Evolutionary conservation across 495 filamentous ascomycete species (phyloP).

Genomic region (Halenospora varia): DNA sequence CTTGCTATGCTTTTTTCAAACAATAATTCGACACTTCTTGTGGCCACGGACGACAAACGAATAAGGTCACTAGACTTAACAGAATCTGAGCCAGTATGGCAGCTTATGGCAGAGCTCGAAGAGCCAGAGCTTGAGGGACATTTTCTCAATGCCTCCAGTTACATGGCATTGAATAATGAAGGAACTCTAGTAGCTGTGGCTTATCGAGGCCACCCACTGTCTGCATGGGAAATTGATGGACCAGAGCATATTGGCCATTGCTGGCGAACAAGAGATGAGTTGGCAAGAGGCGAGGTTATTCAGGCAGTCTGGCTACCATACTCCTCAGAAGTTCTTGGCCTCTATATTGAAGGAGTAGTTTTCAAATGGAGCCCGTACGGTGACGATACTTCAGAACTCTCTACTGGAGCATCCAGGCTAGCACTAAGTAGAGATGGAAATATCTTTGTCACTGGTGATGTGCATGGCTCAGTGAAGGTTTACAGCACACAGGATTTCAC

Average conservation of each 20-base stretch:
- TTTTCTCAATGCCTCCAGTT: too few species aligned
- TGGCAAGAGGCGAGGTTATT: too few species aligned
- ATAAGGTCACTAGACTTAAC: background rate
- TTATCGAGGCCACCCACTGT: too few species aligned
- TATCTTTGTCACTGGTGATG: slow-evolving; percentile 17
- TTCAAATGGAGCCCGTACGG: background rate
- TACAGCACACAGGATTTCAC: slow-evolving; percentile 15
- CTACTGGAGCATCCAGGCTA: background rate
- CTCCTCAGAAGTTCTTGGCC: background rate
- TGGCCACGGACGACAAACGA: background rate
- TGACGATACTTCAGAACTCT: background rate
- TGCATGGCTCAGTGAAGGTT: slow-evolving; percentile 21
- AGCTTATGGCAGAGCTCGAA: background rate
- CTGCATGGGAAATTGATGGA: too few species aligned
- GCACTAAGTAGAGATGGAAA: slow-evolving; percentile 16
- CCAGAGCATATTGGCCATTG: too few species aligned
- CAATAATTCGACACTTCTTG: background rate
- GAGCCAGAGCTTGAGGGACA: background rate
- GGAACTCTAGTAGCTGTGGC: too few species aligned
- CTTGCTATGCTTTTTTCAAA: background rate
- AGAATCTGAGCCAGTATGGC: background rate
- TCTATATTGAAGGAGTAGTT: background rate
- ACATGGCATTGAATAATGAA: too few species aligned
- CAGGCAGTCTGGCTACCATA: too few species aligned
- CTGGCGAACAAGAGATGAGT: too few species aligned